A percentile compares a stretch with the other conserved stretches of the same genome.
phyloP scores from a whole-genome alignment of 2,329 filamentous ascomycete species.

The Shiraia bambusicola region DNA sequence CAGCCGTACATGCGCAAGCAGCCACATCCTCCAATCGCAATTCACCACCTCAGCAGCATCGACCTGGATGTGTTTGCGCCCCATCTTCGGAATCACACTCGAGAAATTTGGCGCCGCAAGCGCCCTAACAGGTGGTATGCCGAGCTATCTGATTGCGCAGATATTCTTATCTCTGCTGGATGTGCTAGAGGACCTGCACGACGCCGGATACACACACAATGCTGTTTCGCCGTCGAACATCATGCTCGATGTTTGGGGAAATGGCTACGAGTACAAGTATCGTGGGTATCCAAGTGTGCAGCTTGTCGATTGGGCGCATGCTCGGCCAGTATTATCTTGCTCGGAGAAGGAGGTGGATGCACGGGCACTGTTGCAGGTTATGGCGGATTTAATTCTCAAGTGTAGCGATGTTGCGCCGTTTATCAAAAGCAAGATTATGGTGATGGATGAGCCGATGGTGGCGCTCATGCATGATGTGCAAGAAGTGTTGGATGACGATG shows the following conservation, averaged over 20 bases:
- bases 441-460: slow-evolving; percentile 2
- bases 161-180: slow-evolving; percentile 12
- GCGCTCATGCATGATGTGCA: neutral
- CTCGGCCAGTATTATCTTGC: neutral
- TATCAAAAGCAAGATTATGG: neutral
- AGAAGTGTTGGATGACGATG: neutral
- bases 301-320: slow-evolving; percentile 5
- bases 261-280: slow-evolving; percentile 6
- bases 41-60: neutral
- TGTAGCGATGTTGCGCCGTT: slow-evolving; percentile 9
- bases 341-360: slow-evolving; percentile 1
- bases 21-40: slow-evolving; percentile 1
- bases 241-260: slow-evolving; percentile 9
- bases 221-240: slow-evolving; percentile 6
- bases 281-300: slow-evolving; percentile 14
- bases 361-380: slow-evolving; percentile 1
- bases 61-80: slow-evolving; percentile 9
- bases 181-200: slow-evolving; percentile 7
- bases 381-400: slow-evolving; percentile 3
- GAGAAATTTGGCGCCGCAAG: slow-evolving; percentile 6
- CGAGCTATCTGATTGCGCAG: slow-evolving; percentile 16
- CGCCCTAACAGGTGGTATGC: neutral
- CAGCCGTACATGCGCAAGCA: neutral
- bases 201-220: slow-evolving; percentile 4
- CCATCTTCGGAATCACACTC: slow-evolving; percentile 15